A percentile compares a stretch with the other conserved stretches of the same genome.
Evolutionary conservation across 495 filamentous ascomycete genomes (phyloP).

Genomic region (Penicillium egyptiacum): DNA sequence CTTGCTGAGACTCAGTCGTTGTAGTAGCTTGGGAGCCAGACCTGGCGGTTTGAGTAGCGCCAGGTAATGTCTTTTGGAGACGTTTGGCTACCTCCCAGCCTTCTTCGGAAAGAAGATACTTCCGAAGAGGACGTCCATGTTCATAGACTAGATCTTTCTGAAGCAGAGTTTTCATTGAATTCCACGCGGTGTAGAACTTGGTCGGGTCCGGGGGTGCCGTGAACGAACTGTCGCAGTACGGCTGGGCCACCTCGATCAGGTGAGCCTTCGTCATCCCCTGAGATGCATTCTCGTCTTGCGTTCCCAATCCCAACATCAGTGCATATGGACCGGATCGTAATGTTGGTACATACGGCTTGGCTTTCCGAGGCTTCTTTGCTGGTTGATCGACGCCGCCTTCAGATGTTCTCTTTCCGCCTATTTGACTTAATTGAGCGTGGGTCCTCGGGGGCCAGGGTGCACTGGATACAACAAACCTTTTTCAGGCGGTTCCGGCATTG

Average conservation of each 20-base stretch:
- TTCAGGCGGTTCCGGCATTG: constrained; percentile 62
- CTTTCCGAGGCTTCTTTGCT: constrained; percentile 64
- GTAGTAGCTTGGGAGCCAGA: constrained; percentile 8
- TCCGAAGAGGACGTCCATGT: constrained; percentile 64
- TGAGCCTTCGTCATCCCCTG: constrained; percentile 66
- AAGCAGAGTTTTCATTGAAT: constrained; percentile 75
- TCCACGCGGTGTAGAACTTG: constrained; percentile 81
- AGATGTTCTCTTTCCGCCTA: constrained; percentile 46
- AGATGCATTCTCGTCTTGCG: constrained; percentile 53
- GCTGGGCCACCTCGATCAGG: constrained; percentile 68
- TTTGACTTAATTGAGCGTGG: not conserved
- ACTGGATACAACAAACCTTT: constrained; percentile 24
- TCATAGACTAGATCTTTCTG: constrained; percentile 76
- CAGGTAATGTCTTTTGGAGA: constrained; percentile 53
- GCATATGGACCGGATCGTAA: constrained; percentile 75
- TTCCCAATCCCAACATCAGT: constrained; percentile 65
- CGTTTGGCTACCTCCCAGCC: constrained; percentile 76
- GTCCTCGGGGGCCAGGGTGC: not conserved
- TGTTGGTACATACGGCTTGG: constrained; percentile 69
- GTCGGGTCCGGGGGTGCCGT: constrained; percentile 64
- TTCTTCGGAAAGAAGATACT: constrained; percentile 72
- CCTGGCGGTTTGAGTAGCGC: constrained; percentile 21
- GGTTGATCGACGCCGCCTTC: constrained; percentile 44
- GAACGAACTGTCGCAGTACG: constrained; percentile 73
- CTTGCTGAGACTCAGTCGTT: not conserved